These are phyloP conservation scores for Epicoccum sorghinum DNA, from an alignment of 2,329 filamentous ascomycete species.

Conservation along the genomic window DNA sequence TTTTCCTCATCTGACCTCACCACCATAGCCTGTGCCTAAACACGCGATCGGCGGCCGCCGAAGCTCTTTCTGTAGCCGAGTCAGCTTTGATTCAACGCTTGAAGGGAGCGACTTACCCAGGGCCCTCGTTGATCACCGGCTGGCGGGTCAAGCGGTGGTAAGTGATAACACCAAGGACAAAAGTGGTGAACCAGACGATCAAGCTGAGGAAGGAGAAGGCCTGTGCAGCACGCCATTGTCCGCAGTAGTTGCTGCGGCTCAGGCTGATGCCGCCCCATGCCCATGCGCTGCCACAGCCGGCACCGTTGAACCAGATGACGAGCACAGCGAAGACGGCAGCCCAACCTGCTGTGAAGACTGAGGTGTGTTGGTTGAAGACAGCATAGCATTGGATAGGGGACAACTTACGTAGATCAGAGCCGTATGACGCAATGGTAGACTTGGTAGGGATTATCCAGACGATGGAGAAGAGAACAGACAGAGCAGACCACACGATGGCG, in stretches of 20 bases:
- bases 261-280: constrained; percentile 62
- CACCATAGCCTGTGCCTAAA: not conserved
- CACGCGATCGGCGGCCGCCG: constrained; percentile 10
- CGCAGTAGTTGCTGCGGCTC: constrained; percentile 58
- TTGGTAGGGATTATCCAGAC: constrained; percentile 77
- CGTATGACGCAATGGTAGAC: constrained; percentile 71
- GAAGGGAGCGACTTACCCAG: constrained; percentile 1
- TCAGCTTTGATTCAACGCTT: not conserved
- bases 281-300: constrained; percentile 38
- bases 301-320: constrained; percentile 33
- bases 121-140: constrained; percentile 12
- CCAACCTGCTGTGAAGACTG: constrained; percentile 70
- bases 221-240: constrained; percentile 72
- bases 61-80: constrained; percentile 3
- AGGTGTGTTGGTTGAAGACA: not conserved
- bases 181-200: constrained; percentile 71
- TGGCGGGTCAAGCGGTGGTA: constrained; percentile 23
- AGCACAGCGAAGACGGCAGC: constrained; percentile 58
- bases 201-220: constrained; percentile 76
- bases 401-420: constrained; percentile 62
- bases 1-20: not conserved
- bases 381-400: not conserved
- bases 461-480: constrained; percentile 72
- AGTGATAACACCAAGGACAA: constrained; percentile 29
- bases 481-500: constrained; percentile 71